Evolutionary conservation across 129 eudicot species (phyloP), one percentile per base, ranked within the genome.

Genomic region (Deinandra increscens): DNA sequence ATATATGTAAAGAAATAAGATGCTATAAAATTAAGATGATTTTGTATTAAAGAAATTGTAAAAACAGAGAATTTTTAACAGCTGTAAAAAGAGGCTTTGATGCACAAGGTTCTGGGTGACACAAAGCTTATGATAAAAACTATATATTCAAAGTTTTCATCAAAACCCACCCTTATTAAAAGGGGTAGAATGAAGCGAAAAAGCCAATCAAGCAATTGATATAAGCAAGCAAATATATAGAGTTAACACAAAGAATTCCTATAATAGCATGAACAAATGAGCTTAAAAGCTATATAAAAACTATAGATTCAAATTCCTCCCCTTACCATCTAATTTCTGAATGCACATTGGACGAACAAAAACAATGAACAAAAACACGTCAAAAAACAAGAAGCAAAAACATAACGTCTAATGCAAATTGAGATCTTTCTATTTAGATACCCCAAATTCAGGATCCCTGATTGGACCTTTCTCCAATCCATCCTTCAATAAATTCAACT

Each of bases 401-500:
- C 51, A 75, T 58, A 26, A 68, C 36, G 51, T 69, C 80, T 60
- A 76, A 46, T 39, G 38, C 75, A 60, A 68, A 60, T 62, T 43
- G 20, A 11, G 41, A 34, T 34, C 34, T 71, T 46, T 55, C 76
- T 80, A 80, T 79, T 86, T 86, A 4, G 84, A 59, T 39, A 73
- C 81, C 22, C 78, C 87, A 42, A 64, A 72, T 64, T 84, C 95
- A 12, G 66, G 45, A 75, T 89, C 89, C 64, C 80, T 81, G 1
- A 74, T 38, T 13, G 81, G 79, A 17, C 76, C 64, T 19, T 75
- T 76, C 48, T 79, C 91, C 22, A 87, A 62, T 76, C 88, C 91
- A 43, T 87, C 97, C 74, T 85, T 85, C 84, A 91, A 46, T 71
- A 85, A 78, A 71, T 83, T 87, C 49, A 91, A 68, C 73, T 91